Base-by-base conservation (phyloP, 208 protist species). In the Crithidia fasciculata region DNA sequence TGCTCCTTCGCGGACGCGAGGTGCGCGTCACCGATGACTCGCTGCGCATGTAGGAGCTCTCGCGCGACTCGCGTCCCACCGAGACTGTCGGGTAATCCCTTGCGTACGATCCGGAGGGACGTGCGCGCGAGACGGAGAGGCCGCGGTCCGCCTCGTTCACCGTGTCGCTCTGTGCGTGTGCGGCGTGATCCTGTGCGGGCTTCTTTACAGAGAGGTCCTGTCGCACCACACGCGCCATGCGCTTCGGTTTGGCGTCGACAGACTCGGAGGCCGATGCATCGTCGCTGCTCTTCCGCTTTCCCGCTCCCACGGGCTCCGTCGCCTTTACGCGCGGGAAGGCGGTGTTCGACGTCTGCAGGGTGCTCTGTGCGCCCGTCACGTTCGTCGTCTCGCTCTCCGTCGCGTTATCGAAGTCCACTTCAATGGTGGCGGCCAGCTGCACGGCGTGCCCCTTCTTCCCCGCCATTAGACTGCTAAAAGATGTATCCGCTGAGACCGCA, bases 151-250 rank as follows among this genome's bases (percentile, higher is more conserved):
- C 7, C 45, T 8, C 45, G 45, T 0, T 13, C 9, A 13, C 45
- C 45, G 45, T 49, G 45, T 13, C 9, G 12, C 2, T 49, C 45
- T 49, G 45, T 13, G 12, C 7, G 9, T 49, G 9, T 49, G 45
- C 45, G 45, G 9, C 12, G 45, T 13, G 45, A 8, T 49, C 45
- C 2, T 13, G 9, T 13, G 37, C 50, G 19, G 49, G 45, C 37
- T 57, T 68, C 15, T 68, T 68, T n/a, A 13, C 16, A 2, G 62
- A 40, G 5, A 57, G 12, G 39, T 57, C 62, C 62, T 57, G 62
- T n/a, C 16, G 18, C 45, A 57, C 62, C 15, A 68, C 49, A 5
- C 62, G 62, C 1, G 62, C 62, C 13, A 49, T 45, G 2, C 37
- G 62, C 45, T 68, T 55, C 50, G 37, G 36, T 45, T 68, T 68